Percentiles rank a stretch among this genome's conserved stretches.
phyloP scores from a whole-genome alignment of 2,329 filamentous ascomycete species.

The Pyrenochaeta sp. region DNA sequence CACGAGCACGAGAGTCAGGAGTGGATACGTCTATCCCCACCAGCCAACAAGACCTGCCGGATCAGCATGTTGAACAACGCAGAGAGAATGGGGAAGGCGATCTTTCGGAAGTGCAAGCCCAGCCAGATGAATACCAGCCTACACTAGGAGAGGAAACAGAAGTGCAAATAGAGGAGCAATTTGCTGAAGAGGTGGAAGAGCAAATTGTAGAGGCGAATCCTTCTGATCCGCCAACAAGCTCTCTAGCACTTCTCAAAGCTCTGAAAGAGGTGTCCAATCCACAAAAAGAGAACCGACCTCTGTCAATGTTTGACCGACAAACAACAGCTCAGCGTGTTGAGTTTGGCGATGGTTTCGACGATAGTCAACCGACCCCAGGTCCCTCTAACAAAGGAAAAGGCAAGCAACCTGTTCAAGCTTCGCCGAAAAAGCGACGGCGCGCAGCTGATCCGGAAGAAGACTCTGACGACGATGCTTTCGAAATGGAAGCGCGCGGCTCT shows the following conservation, averaged over 20 bases:
- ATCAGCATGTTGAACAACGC: constrained; percentile 5
- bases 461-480: constrained; percentile 55
- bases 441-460: constrained; percentile 35
- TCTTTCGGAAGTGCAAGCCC: too few relatives aligned
- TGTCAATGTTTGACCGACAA: constrained; percentile 52
- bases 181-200: constrained; percentile 9
- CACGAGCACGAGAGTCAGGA: constrained; percentile 25
- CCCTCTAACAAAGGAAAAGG: constrained; percentile 31
- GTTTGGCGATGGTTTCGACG: constrained; percentile 48
- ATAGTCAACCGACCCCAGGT: constrained; percentile 31
- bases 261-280: constrained; percentile 25
- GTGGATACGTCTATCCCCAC: constrained; percentile 14
- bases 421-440: constrained; percentile 34
- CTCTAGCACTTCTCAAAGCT: constrained; percentile 27
- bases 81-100: constrained; percentile 6
- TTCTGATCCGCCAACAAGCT: constrained; percentile 27
- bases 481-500: constrained; percentile 46
- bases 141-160: constrained; percentile 5
- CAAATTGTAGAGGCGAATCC: constrained; percentile 14
- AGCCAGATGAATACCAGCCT: constrained; percentile 13
- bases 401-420: constrained; percentile 35
- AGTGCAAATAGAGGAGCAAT: constrained; percentile 6
- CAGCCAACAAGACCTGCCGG: constrained; percentile 11
- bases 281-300: constrained; percentile 45
- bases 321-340: constrained; percentile 45